Evolutionary conservation across 179 eudicot genomes (phyloP).

Genomic region (Heliamphora pulchella): DNA sequence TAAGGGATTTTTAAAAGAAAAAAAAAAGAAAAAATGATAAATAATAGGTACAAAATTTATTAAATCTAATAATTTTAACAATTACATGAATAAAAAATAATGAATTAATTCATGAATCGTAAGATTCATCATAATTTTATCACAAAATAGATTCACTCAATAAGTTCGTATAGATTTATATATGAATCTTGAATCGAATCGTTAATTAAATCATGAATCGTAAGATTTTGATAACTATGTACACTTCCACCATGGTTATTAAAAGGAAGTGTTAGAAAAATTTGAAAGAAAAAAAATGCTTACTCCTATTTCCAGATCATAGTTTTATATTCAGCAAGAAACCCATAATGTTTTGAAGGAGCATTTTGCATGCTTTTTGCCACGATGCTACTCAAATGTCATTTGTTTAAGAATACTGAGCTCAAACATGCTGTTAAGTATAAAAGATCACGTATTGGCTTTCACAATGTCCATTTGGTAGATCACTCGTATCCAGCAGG

Average conservation of each 20-base stretch:
- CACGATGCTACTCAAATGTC: not conserved
- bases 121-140: too few relatives aligned
- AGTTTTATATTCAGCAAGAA: not conserved
- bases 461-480: conserved; percentile 27
- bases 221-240: too few relatives aligned
- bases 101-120: too few relatives aligned
- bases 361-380: not conserved
- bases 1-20: too few relatives aligned
- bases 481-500: conserved; percentile 55
- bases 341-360: not conserved
- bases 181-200: too few relatives aligned
- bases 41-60: too few relatives aligned
- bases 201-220: too few relatives aligned
- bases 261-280: not conserved
- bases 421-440: not conserved
- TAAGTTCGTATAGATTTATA: too few relatives aligned
- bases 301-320: not conserved
- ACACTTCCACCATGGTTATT: not conserved
- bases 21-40: too few relatives aligned
- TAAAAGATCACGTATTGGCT: not conserved
- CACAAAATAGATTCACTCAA: too few relatives aligned
- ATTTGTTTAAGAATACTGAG: not conserved
- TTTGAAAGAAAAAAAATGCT: not conserved
- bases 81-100: too few relatives aligned
- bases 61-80: too few relatives aligned